These are phyloP conservation scores for Ormosia emarginata DNA, from an alignment of 306 rosid species.

Conservation along the genomic window DNA sequence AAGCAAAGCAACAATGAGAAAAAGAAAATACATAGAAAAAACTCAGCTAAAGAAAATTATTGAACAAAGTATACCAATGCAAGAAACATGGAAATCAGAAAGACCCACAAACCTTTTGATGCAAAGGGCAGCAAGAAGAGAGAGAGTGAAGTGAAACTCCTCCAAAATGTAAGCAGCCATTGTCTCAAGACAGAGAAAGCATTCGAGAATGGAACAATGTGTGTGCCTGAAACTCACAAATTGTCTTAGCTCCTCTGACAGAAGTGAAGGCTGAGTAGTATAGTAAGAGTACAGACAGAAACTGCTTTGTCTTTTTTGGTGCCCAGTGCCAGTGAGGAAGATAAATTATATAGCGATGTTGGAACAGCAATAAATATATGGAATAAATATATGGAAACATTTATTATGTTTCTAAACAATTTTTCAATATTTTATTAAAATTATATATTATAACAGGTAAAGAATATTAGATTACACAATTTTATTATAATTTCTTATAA, in stretches of 20 bases:
- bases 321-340: background rate
- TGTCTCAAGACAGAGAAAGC: slow-evolving; percentile 26
- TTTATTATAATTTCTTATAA: no score
- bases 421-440: no score
- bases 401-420: no score
- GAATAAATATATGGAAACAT: no score
- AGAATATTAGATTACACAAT: no score
- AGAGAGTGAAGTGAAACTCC: slow-evolving; percentile 18
- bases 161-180: slow-evolving; percentile 27
- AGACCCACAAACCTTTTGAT: slow-evolving; percentile 38
- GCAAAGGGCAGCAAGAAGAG: slow-evolving; percentile 28
- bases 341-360: no score
- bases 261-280: slow-evolving; percentile 40
- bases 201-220: slow-evolving; percentile 33
- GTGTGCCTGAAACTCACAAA: slow-evolving; percentile 50
- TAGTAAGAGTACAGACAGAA: slow-evolving; percentile 28
- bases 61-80: background rate
- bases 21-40: background rate
- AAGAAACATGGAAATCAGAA: slow-evolving; percentile 21
- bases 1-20: background rate
- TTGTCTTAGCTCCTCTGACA: slow-evolving; percentile 41
- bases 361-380: no score
- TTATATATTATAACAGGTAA: no score
- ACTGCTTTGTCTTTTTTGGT: slow-evolving; percentile 30
- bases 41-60: background rate